These are phyloP conservation scores for Angomonas deanei DNA, from an alignment of 208 protist species.

Conservation along the genomic window DNA sequence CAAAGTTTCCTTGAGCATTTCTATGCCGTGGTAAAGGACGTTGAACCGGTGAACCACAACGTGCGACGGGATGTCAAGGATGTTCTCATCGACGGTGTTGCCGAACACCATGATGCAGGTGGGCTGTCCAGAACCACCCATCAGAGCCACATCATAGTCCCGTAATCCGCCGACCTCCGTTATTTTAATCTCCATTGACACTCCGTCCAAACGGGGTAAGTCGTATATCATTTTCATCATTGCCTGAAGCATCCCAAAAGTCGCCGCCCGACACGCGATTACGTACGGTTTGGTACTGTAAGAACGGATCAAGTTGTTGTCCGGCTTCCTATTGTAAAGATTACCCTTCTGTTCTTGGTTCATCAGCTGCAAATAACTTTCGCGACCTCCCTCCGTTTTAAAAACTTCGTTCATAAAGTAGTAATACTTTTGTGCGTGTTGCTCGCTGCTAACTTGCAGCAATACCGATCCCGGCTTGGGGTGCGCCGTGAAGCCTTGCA, in stretches of 20 bases:
- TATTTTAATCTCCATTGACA: slow-evolving; percentile 62
- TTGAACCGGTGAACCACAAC: slow-evolving; percentile 72
- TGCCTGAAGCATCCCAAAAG: slow-evolving; percentile 88
- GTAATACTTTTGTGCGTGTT: slow-evolving; percentile 83
- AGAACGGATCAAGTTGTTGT: slow-evolving; percentile 79
- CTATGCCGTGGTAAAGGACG: slow-evolving; percentile 85
- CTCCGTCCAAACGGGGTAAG: slow-evolving; percentile 68
- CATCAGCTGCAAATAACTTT: slow-evolving; percentile 79
- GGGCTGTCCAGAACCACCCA: slow-evolving; percentile 55
- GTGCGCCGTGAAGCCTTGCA: slow-evolving; percentile 74
- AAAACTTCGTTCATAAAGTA: slow-evolving; percentile 88
- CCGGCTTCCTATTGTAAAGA: slow-evolving; percentile 76
- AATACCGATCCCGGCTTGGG: slow-evolving; percentile 81
- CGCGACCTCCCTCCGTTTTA: slow-evolving; percentile 58
- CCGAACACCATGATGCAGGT: slow-evolving; percentile 83
- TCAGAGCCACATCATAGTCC: slow-evolving; percentile 60
- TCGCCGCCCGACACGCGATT: slow-evolving; percentile 75
- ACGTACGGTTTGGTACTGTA: slow-evolving; percentile 66
- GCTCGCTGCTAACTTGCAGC: slow-evolving; percentile 81
- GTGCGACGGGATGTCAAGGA: slow-evolving; percentile 69
- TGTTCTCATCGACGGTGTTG: slow-evolving; percentile 49
- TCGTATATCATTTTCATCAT: slow-evolving; percentile 85
- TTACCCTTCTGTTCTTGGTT: slow-evolving; percentile 69
- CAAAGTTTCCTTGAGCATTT: slow-evolving; percentile 72
- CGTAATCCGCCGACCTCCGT: slow-evolving; percentile 73